These are phyloP conservation scores for Tolypocladium endophyticum DNA, from an alignment of 2,329 filamentous ascomycete species.

Conservation along the genomic window DNA sequence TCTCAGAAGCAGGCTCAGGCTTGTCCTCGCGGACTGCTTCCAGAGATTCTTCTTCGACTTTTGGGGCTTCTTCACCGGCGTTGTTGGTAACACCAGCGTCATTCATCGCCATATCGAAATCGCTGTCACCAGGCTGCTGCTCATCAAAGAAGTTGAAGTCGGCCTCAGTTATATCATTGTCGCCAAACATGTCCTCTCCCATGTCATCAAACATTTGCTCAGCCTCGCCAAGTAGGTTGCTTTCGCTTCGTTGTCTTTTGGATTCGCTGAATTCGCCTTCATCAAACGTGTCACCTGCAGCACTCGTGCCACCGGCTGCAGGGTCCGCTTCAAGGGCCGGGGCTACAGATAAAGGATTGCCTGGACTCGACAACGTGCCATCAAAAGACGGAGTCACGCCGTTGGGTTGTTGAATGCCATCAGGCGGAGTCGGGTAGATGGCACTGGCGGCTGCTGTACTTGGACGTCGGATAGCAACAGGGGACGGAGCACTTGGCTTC, in stretches of 20 bases:
- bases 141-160: slow-evolving; percentile 81
- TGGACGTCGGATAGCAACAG: slow-evolving; percentile 37
- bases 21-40: slow-evolving; percentile 6
- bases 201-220: slow-evolving; percentile 59
- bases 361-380: slow-evolving; percentile 44
- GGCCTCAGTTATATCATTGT: slow-evolving; percentile 66
- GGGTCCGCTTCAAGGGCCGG: slow-evolving; percentile 20
- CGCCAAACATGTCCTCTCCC: slow-evolving; percentile 60
- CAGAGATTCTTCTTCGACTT: slow-evolving; percentile 7
- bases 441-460: slow-evolving; percentile 37
- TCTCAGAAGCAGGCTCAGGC: slow-evolving; percentile 8
- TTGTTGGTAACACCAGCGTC: slow-evolving; percentile 9
- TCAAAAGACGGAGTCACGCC: slow-evolving; percentile 48
- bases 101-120: slow-evolving; percentile 22
- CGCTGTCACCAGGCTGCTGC: slow-evolving; percentile 33
- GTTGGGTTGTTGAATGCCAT: slow-evolving; percentile 44
- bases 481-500: slow-evolving; percentile 39
- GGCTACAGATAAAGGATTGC: slow-evolving; percentile 25
- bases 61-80: slow-evolving; percentile 5
- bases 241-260: slow-evolving; percentile 33
- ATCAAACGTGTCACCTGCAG: slow-evolving; percentile 12
- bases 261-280: slow-evolving; percentile 24
- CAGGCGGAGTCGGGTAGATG: slow-evolving; percentile 64
- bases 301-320: slow-evolving; percentile 9
- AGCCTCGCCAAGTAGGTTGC: slow-evolving; percentile 33